These are phyloP conservation scores for Puccinia coronata DNA, from an alignment of 1,284 basidiomycete genomes.

Conservation along the genomic window DNA sequence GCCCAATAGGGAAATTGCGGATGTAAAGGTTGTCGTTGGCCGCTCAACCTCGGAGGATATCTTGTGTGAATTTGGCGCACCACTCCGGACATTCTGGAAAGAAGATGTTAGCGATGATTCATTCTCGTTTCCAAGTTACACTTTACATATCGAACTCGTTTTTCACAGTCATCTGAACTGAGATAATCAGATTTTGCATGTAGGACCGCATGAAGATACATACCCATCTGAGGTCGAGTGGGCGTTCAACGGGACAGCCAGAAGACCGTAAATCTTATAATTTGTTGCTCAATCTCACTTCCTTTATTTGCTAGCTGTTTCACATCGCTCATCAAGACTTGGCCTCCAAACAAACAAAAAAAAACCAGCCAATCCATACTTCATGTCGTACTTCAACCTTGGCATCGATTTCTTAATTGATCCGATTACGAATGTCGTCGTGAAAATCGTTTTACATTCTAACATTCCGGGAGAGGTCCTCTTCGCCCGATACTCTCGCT, in stretches of 20 bases:
- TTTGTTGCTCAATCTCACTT: constrained; percentile 13
- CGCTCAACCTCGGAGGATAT: constrained; percentile 55
- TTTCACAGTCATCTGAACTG: neutral
- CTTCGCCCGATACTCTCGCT: constrained; percentile 54
- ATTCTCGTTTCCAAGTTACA: neutral
- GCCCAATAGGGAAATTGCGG: constrained; percentile 19
- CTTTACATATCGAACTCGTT: neutral
- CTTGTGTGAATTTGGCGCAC: constrained; percentile 54
- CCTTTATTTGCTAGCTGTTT: too few relatives aligned
- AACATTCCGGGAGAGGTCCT: constrained; percentile 56
- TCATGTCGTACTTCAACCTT: constrained; percentile 55
- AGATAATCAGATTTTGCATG: neutral
- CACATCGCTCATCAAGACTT: neutral
- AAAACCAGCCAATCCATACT: constrained; percentile 53
- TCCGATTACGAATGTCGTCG: constrained; percentile 50
- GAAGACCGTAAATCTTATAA: constrained; percentile 2
- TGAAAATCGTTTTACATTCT: constrained; percentile 55
- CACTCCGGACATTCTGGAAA: constrained; percentile 55
- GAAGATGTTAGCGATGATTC: constrained; percentile 54
- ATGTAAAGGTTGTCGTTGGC: constrained; percentile 48
- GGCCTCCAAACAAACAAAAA: too few relatives aligned
- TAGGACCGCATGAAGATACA: constrained; percentile 55
- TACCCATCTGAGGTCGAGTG: constrained; percentile 27
- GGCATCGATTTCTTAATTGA: constrained; percentile 55
- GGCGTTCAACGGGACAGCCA: neutral